Base-by-base conservation (phyloP, 2,329 filamentous ascomycete genomes). In the Daldinia eschscholtzii region DNA sequence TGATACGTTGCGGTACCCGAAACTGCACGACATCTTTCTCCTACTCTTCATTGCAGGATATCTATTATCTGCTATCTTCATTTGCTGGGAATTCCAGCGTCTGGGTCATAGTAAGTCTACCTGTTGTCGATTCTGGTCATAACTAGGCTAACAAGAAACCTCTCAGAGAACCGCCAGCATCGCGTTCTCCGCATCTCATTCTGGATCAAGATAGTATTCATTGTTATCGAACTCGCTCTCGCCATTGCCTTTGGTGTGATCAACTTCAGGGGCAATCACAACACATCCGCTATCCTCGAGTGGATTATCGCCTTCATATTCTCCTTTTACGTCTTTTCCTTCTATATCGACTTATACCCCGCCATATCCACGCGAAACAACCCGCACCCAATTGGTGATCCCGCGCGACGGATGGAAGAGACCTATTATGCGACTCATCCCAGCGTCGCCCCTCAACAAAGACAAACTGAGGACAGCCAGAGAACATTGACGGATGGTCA, bases 61-160 rank as follows among this genome's bases (percentile, higher is more conserved):
- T 79, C 83, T 98, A 61, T 78, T 97, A 61, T 93, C 91, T 4
- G 94, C 95, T 63, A 86, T 98, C 73, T 95, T 94, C 80, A 92
- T 95, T 72, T 98, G 94, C 83, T 90, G 89, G 83, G 94, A 98
- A 79, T 98, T 97, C 79, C 91, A 96, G 76, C 90, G 93, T 2
- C 86, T 98, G 1, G 93, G 94, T 28, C 89, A 91, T 60, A 91
- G 87, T 88, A 80, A 61, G 86, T 82, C 37, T 55, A 44, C 60
- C 28, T 44, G 44, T 12, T 18, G 23, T 61, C 10, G 26, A 37
- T 39, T 46, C 57, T 4, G 26, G 5, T 46, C 50, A 44, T 2
- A 18, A n/a, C 13, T 10, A 26, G 5, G 2, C 44, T 63, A 62
- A 61, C 50, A 33, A 61, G 60, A 3, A 33, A 33, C 42, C 18